These are phyloP conservation scores for Platanthera guangdongensis DNA, from an alignment of 106 monocot species.

Conservation along the genomic window DNA sequence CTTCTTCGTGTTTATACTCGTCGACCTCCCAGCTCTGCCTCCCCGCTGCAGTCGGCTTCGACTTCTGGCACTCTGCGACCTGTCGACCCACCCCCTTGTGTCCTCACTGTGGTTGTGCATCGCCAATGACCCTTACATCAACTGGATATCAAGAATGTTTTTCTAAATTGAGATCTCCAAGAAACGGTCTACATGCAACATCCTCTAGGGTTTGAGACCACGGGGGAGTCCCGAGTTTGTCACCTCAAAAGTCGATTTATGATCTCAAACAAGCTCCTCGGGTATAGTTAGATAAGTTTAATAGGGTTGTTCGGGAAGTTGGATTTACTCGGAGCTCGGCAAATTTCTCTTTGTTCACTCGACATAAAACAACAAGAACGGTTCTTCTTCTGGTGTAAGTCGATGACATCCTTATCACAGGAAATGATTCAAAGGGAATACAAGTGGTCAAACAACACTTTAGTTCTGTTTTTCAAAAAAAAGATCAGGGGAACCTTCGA, in stretches of 20 bases:
- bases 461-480: too few relatives aligned
- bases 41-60: too few relatives aligned
- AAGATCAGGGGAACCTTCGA: too few relatives aligned
- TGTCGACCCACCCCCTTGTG: too few relatives aligned
- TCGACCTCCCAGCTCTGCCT: too few relatives aligned
- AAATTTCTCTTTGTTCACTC: neutral
- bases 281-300: neutral
- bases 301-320: accelerated
- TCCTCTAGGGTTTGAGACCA: neutral
- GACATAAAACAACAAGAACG: neutral
- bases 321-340: neutral
- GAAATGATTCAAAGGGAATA: neutral
- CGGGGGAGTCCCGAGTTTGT: neutral
- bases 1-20: too few relatives aligned
- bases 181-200: neutral
- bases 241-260: neutral
- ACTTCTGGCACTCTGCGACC: too few relatives aligned
- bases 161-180: neutral
- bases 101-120: neutral
- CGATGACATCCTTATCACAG: neutral
- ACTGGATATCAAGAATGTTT: neutral
- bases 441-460: too few relatives aligned
- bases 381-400: neutral
- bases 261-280: neutral
- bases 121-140: neutral